Evolutionary conservation across 805 yeast species (phyloP), one percentile per base, ranked within the genome.

Genomic region (Debaryomyces maramus): DNA sequence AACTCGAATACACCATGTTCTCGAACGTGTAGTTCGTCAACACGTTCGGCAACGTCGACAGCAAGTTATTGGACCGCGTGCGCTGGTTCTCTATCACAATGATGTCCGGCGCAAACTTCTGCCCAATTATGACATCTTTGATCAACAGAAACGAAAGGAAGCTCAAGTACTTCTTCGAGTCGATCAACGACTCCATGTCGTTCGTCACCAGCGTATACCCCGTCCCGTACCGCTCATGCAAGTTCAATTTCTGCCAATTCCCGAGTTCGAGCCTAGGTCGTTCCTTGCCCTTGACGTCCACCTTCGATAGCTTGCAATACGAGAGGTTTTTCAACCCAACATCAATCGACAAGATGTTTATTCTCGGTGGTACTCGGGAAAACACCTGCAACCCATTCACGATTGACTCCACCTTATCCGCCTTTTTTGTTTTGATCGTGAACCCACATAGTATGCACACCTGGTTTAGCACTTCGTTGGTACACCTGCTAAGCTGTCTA

Each of bases 271-370:
- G 36, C 16, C 6, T 10, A 2, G 36, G 32, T 10, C 16, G 9
- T 9, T 32, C 33, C 6, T 14, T 19, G 5, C 24, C 18, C 21
- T 26, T 10, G 29, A 37, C n/a, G 5, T 10, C 28, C 17, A 31
- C 19, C 4, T 28, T 31, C 18, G 18, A 28, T 9, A 36, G 32
- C 16, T 58, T 52, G 48, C 73, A 67, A 41, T 60, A 67, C 6
- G 72, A 58, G 43, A 70, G 67, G 52, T 70, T 68, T 50, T 67
- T 67, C 40, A 69, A 45, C 5, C 75, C 75, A 9, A 70, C 58
- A 43, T 70, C 75, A 6, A 70, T 53, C 17, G 71, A 54, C 3
- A 66, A 40, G 2, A 57, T 39, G 23, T 50, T 39, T 18, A 53
- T 39, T 6, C 32, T 44, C n/a, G 29, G 7, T 2, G 40, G 32